phyloP scores from a whole-genome alignment of 352 stramenopile species.

The Plasmopara muralis region DNA sequence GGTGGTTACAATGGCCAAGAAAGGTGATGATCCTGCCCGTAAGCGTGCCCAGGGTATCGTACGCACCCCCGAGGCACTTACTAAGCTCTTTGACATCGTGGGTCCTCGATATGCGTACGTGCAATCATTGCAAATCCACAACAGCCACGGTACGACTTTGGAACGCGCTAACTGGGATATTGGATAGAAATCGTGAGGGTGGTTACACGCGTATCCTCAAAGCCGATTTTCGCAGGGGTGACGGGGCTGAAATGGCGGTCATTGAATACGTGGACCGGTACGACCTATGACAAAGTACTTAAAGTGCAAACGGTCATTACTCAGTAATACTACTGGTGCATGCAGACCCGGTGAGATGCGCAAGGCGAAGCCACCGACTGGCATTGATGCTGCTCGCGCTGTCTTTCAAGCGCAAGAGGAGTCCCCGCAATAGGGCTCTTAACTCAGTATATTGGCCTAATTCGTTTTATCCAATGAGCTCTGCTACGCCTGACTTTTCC shows the following conservation, averaged over 20 bases:
- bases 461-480: neutral
- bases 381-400: conserved; percentile 43
- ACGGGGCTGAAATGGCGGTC: conserved; percentile 95
- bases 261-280: conserved; percentile 97
- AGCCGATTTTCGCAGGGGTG: conserved; percentile 86
- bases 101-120: conserved; percentile 91
- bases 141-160: no score
- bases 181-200: conserved; percentile 51
- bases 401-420: conserved; percentile 38
- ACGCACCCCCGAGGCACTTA: conserved; percentile 85
- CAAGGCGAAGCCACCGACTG: conserved; percentile 59
- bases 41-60: conserved; percentile 83
- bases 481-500: conserved; percentile 8
- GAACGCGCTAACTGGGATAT: neutral
- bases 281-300: conserved; percentile 1
- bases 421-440: conserved; percentile 10
- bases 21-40: conserved; percentile 75
- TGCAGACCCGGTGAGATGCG: conserved; percentile 76
- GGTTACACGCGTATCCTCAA: conserved; percentile 97
- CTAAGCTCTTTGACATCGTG: conserved; percentile 95
- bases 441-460: neutral
- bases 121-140: conserved; percentile 10
- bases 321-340: neutral
- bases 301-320: conserved; percentile 1
- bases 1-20: conserved; percentile 93